Evolutionary conservation across 2,329 filamentous ascomycete species (phyloP).

Genomic region (Paracoccidioides brasiliensis): DNA sequence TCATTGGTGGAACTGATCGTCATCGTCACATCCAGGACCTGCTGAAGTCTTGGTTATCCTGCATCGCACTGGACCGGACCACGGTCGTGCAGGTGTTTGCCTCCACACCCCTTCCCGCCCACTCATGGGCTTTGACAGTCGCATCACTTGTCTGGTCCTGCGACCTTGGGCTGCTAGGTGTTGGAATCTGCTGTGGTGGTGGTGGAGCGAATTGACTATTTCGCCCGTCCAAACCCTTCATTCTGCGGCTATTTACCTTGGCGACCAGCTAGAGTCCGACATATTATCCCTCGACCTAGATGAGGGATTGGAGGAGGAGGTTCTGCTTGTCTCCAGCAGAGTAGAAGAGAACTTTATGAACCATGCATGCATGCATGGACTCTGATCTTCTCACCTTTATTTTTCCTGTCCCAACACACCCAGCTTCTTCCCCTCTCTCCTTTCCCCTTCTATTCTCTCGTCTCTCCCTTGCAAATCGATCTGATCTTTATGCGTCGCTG

Average conservation of each 20-base stretch:
- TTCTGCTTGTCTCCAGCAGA: neutral
- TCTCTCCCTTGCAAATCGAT: neutral
- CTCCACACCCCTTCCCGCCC: neutral
- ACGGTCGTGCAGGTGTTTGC: neutral
- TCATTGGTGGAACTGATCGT: conserved; percentile 10
- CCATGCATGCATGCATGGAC: neutral
- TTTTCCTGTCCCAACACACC: neutral
- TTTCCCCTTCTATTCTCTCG: neutral
- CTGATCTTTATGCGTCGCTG: neutral
- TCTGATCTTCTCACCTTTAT: neutral
- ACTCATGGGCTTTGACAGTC: neutral
- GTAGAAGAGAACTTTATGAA: neutral
- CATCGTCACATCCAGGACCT: conserved; percentile 6
- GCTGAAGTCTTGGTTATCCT: neutral
- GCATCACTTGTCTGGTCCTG: neutral
- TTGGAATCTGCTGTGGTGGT: neutral
- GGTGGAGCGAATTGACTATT: neutral
- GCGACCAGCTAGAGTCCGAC: neutral
- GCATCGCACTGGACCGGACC: neutral
- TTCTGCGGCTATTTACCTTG: neutral
- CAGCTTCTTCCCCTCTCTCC: neutral
- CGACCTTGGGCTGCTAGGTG: neutral
- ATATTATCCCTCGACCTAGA: neutral
- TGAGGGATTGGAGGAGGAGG: neutral
- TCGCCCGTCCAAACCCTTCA: neutral